Conservation (phyloP, 805 yeast species). For the Myxozyma vanderwaltii region DNA sequence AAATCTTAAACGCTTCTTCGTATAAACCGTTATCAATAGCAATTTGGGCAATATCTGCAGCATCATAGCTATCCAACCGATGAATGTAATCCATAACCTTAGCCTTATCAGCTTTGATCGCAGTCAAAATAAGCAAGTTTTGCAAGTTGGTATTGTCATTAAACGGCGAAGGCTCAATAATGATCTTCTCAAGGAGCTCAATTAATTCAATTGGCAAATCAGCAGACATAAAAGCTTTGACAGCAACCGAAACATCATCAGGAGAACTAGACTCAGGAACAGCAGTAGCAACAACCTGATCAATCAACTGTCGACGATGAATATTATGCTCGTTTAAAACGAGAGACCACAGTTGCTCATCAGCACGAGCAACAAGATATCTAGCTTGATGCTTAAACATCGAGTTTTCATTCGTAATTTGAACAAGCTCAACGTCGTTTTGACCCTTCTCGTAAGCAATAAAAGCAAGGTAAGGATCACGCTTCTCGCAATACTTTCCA, state of each 20-base stretch:
- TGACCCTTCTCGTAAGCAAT: constrained; percentile 96
- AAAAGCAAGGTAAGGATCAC: constrained; percentile 97
- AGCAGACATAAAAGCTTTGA: constrained; percentile 93
- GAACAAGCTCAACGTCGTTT: constrained; percentile 84
- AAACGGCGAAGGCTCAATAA: constrained; percentile 96
- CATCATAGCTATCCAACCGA: constrained; percentile 86
- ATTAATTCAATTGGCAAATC: constrained; percentile 90
- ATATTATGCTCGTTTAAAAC: constrained; percentile 75
- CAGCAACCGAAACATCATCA: constrained; percentile 90
- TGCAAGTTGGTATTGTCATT: constrained; percentile 93
- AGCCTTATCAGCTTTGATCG: constrained; percentile 90
- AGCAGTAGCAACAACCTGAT: constrained; percentile 93
- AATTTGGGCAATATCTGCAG: constrained; percentile 88
- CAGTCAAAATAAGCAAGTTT: constrained; percentile 88
- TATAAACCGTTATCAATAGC: constrained; percentile 83
- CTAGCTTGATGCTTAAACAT: constrained; percentile 99
- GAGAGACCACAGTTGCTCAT: constrained; percentile 73
- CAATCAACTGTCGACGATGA: constrained; percentile 89
- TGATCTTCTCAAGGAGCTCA: constrained; percentile 92
- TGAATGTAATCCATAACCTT: constrained; percentile 84
- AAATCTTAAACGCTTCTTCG: constrained; percentile 94
- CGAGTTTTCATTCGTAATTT: constrained; percentile 92
- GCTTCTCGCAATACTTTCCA: constrained; percentile 97
- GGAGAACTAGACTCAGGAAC: constrained; percentile 93
- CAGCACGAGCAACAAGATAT: constrained; percentile 86